phyloP scores from a whole-genome alignment of 2,329 filamentous ascomycete species.

The Epichloe coenophiala region DNA sequence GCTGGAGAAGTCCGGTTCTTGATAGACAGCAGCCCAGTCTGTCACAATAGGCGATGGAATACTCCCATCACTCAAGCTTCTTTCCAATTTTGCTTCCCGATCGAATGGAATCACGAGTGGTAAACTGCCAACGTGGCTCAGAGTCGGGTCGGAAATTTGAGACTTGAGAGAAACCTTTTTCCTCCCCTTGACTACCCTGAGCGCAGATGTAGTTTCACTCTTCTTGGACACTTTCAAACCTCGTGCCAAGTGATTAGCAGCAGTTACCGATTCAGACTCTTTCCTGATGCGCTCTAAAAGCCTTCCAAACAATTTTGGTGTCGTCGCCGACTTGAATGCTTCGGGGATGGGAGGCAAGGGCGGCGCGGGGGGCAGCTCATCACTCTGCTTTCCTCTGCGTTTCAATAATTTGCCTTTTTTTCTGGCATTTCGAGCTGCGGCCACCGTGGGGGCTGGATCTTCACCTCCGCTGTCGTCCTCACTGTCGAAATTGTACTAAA shows the following conservation, averaged over 20 bases:
- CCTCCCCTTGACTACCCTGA: conserved; percentile 3
- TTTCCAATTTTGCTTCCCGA: neutral
- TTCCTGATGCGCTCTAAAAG: conserved; percentile 16
- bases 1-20: neutral
- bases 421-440: neutral
- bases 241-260: neutral
- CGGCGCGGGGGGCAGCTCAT: conserved; percentile 12
- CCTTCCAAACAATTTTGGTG: conserved; percentile 14
- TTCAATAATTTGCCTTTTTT: conserved; percentile 1
- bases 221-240: neutral
- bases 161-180: conserved; percentile 10
- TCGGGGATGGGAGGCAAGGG: conserved; percentile 21
- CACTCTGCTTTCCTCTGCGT: conserved; percentile 4
- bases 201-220: neutral
- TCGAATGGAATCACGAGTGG: neutral
- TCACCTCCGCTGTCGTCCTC: conserved; percentile 16
- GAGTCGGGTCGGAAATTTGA: conserved; percentile 13
- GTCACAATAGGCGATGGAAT: neutral
- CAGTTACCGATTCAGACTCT: conserved; percentile 9
- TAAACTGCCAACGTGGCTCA: conserved; percentile 1
- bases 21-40: neutral
- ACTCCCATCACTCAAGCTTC: neutral
- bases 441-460: neutral
- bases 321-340: conserved; percentile 10
- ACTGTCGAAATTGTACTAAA: conserved; percentile 25